phyloP scores from a whole-genome alignment of 2,329 filamentous ascomycete genomes.

The Chlorencoelia australis region DNA sequence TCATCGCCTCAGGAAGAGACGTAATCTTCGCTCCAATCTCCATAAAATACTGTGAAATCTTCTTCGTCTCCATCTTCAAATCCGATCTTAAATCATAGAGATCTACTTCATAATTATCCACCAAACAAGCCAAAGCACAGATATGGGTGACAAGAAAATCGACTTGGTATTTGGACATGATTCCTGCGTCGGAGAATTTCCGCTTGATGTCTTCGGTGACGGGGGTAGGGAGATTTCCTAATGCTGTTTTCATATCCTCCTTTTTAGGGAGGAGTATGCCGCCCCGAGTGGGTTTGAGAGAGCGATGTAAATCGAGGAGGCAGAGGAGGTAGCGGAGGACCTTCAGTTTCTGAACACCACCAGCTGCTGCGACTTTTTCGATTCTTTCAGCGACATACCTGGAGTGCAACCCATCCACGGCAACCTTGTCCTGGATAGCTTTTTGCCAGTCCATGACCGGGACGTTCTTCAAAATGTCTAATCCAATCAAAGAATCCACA shows the following conservation, averaged over 20 bases:
- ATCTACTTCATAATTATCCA: slow-evolving; percentile 66
- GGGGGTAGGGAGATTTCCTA: slow-evolving; percentile 48
- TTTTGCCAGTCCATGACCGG: slow-evolving; percentile 68
- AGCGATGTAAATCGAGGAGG: slow-evolving; percentile 43
- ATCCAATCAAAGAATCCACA: slow-evolving; percentile 53
- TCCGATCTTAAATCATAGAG: slow-evolving; percentile 61
- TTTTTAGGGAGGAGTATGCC: slow-evolving; percentile 44
- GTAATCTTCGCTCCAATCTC: slow-evolving; percentile 63
- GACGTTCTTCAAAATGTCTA: slow-evolving; percentile 55
- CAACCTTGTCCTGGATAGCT: slow-evolving; percentile 46
- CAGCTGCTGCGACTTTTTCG: slow-evolving; percentile 38
- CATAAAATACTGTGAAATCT: slow-evolving; percentile 60
- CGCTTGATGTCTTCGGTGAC: slow-evolving; percentile 58
- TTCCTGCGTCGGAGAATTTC: slow-evolving; percentile 55
- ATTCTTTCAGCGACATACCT: slow-evolving; percentile 55
- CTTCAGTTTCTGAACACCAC: slow-evolving; percentile 40
- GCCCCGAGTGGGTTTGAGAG: slow-evolving; percentile 35
- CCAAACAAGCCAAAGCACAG: slow-evolving; percentile 58
- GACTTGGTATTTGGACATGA: slow-evolving; percentile 60
- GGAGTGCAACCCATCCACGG: slow-evolving; percentile 43
- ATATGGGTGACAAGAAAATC: slow-evolving; percentile 67
- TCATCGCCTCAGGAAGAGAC: slow-evolving; percentile 36
- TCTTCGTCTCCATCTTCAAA: slow-evolving; percentile 59
- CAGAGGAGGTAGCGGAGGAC: slow-evolving; percentile 51
- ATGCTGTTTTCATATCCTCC: slow-evolving; percentile 48